These are phyloP conservation scores for Teratosphaeria gauchensis DNA, from an alignment of 2,329 filamentous ascomycete species.

Conservation along the genomic window DNA sequence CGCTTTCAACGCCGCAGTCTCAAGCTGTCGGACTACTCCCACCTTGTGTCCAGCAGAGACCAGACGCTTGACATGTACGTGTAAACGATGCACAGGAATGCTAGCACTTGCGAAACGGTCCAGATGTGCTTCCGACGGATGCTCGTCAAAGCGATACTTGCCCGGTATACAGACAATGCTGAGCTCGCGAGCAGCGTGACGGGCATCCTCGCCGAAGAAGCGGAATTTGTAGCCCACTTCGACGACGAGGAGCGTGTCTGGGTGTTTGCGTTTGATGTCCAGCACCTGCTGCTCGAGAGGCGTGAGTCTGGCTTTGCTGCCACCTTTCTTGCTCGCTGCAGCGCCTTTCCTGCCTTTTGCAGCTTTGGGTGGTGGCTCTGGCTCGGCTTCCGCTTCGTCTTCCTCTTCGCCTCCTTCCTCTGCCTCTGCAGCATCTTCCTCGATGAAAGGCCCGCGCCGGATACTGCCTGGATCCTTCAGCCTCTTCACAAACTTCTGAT, in stretches of 20 bases:
- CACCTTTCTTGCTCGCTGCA: slow-evolving; percentile 53
- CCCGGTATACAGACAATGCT: slow-evolving; percentile 95
- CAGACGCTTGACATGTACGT: slow-evolving; percentile 88
- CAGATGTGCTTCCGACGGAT: slow-evolving; percentile 83
- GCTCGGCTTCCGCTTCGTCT: slow-evolving; percentile 45
- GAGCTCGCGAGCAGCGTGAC: slow-evolving; percentile 77
- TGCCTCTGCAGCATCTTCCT: slow-evolving; percentile 43
- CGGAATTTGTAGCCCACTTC: slow-evolving; percentile 98
- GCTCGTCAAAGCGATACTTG: slow-evolving; percentile 88
- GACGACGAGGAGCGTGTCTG: slow-evolving; percentile 82
- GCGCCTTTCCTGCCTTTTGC: slow-evolving; percentile 39
- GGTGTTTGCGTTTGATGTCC: slow-evolving; percentile 83
- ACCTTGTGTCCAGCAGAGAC: slow-evolving; percentile 92
- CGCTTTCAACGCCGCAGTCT: slow-evolving; percentile 92
- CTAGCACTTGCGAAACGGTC: slow-evolving; percentile 91
- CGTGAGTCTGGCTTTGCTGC: slow-evolving; percentile 64
- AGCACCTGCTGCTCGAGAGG: slow-evolving; percentile 90
- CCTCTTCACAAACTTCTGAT: slow-evolving; percentile 80
- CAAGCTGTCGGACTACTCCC: slow-evolving; percentile 84
- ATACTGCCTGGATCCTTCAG: slow-evolving; percentile 79
- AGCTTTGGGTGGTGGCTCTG: slow-evolving; percentile 39
- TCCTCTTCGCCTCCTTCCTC: slow-evolving; percentile 49
- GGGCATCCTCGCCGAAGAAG: slow-evolving; percentile 92
- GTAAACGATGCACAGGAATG: slow-evolving; percentile 81
- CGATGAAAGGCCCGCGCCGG: slow-evolving; percentile 46